Conservation (phyloP, 2,329 filamentous ascomycete genomes). For the Lachnellula occidentalis region DNA sequence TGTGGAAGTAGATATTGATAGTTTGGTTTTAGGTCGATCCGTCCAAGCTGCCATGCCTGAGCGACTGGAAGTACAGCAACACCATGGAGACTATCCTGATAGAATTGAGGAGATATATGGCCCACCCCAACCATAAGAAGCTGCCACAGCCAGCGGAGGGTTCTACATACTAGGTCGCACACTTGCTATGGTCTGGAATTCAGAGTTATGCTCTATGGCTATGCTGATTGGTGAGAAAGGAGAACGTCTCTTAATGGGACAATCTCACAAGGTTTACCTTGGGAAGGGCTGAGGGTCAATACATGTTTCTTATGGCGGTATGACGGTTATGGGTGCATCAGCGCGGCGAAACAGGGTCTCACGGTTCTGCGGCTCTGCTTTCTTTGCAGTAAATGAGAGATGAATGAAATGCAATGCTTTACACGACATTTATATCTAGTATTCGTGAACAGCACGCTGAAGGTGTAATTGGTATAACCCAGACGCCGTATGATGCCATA, state of each 20-base stretch:
- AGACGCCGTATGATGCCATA: not conserved
- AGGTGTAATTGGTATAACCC: not conserved
- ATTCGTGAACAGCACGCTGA: not conserved
- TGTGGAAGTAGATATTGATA: not conserved
- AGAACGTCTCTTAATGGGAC: not conserved
- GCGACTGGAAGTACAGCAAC: slow-evolving; percentile 86
- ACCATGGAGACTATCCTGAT: slow-evolving; percentile 94
- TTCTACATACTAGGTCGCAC: slow-evolving; percentile 45
- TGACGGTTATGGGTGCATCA: slow-evolving; percentile 27
- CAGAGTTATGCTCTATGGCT: too few species aligned
- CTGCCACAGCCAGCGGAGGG: slow-evolving; percentile 90
- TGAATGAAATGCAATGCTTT: not conserved
- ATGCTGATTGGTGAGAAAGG: not conserved
- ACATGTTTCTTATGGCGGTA: slow-evolving; percentile 12
- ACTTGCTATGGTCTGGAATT: too few species aligned
- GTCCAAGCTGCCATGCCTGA: slow-evolving; percentile 74
- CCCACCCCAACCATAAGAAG: slow-evolving; percentile 86
- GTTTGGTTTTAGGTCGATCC: slow-evolving; percentile 62
- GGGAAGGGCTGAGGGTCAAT: not conserved
- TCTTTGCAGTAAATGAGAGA: slow-evolving; percentile 14
- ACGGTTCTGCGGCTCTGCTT: slow-evolving; percentile 13
- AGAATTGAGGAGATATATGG: slow-evolving; percentile 89
- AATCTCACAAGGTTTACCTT: not conserved
- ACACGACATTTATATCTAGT: not conserved
- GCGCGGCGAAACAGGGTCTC: slow-evolving; percentile 29